Conservation (phyloP, 2,329 filamentous ascomycete species). For the Fonsecaea pugnacius region DNA sequence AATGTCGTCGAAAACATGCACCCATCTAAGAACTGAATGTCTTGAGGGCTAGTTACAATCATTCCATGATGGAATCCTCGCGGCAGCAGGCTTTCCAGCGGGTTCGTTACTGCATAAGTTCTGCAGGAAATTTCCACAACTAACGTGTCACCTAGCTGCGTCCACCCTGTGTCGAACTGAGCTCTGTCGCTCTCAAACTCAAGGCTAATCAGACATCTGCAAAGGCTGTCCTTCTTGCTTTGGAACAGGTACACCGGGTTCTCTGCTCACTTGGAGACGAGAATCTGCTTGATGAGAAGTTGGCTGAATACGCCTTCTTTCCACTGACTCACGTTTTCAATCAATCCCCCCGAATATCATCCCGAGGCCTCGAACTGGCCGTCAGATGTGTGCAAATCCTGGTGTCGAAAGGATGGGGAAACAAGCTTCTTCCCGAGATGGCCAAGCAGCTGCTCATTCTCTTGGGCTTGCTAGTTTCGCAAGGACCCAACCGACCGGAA, state of each 20-base stretch:
- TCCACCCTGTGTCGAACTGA: slow-evolving; percentile 62
- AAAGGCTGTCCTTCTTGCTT: slow-evolving; percentile 53
- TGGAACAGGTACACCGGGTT: slow-evolving; percentile 50
- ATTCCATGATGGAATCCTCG: slow-evolving; percentile 42
- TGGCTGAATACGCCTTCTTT: slow-evolving; percentile 95
- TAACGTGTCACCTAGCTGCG: slow-evolving; percentile 53
- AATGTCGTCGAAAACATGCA: neutral
- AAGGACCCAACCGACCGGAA: slow-evolving; percentile 61
- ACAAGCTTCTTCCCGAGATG: slow-evolving; percentile 70
- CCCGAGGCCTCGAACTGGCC: slow-evolving; percentile 71
- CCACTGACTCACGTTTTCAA: slow-evolving; percentile 86
- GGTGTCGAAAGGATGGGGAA: slow-evolving; percentile 77
- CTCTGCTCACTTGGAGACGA: slow-evolving; percentile 48
- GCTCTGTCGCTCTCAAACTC: slow-evolving; percentile 58
- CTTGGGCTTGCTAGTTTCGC: slow-evolving; percentile 78
- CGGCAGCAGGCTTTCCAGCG: slow-evolving; percentile 49
- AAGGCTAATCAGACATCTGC: slow-evolving; percentile 51
- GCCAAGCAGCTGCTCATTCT: slow-evolving; percentile 85
- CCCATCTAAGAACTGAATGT: neutral
- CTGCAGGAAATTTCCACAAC: neutral
- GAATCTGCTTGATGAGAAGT: slow-evolving; percentile 69
- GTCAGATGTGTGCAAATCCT: slow-evolving; percentile 76
- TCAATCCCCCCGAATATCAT: slow-evolving; percentile 71
- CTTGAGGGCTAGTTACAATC: neutral
- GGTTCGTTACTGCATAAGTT: slow-evolving; percentile 38